Conservation (phyloP, 1,284 basidiomycete genomes). For the Leccinum colubrinum region DNA sequence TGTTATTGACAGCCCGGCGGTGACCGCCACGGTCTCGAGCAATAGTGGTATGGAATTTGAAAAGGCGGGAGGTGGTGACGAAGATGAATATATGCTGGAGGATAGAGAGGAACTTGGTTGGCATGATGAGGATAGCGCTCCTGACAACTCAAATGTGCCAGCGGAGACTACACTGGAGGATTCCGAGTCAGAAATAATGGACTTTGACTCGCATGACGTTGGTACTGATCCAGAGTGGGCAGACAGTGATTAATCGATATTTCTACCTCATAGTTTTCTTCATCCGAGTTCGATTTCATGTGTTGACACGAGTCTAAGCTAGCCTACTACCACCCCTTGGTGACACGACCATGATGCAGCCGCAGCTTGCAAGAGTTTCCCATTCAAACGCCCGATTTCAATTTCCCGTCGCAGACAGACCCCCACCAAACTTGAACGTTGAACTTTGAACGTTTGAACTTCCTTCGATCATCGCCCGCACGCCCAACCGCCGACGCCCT, state of each 20-base stretch:
- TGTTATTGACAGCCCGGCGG: neutral
- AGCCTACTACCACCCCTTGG: too few species aligned
- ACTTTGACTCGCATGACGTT: neutral
- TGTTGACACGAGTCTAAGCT: too few species aligned
- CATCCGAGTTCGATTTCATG: too few species aligned
- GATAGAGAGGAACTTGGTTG: neutral
- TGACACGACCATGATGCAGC: too few species aligned
- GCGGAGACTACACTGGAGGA: neutral
- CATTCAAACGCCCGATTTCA: too few species aligned
- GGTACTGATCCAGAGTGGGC: neutral
- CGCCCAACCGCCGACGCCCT: too few species aligned
- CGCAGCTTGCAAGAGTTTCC: too few species aligned
- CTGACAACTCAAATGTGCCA: neutral
- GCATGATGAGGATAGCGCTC: neutral
- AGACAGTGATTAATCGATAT: neutral
- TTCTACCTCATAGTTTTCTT: too few species aligned
- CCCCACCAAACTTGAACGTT: too few species aligned
- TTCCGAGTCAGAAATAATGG: neutral
- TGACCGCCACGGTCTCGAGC: neutral
- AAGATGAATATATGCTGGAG: neutral
- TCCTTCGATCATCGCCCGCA: too few species aligned
- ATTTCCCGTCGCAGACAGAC: too few species aligned
- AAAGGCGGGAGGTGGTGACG: neutral
- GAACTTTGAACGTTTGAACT: too few species aligned
- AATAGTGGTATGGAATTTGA: neutral